A percentile compares a stretch with the other conserved stretches of the same genome.
Evolutionary conservation across 129 eudicot species (phyloP).

Genomic region (Flaveria bidentis): DNA sequence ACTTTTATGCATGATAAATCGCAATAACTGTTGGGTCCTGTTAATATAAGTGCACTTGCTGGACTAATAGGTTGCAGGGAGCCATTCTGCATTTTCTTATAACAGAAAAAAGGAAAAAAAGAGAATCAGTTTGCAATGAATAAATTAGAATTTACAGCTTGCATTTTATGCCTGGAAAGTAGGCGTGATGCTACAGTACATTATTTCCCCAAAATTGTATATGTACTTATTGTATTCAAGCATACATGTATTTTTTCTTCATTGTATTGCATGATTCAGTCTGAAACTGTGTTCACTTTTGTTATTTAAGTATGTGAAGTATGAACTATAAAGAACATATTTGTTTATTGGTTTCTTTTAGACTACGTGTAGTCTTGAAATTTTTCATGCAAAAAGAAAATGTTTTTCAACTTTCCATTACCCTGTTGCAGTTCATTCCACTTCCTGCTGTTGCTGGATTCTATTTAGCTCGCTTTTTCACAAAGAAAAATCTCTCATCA

Average conservation of each 20-base stretch:
- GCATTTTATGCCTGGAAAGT: background rate
- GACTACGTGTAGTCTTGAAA: background rate
- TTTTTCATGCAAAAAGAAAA: background rate
- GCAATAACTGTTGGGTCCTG: background rate
- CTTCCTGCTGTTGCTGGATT: conserved; percentile 90
- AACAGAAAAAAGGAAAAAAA: background rate
- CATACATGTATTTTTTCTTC: background rate
- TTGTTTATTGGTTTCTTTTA: conserved; percentile 9
- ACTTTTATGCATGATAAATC: background rate
- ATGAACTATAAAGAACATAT: background rate
- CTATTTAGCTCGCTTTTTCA: conserved; percentile 90
- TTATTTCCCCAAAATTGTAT: background rate
- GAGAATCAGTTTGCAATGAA: background rate
- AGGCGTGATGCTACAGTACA: background rate
- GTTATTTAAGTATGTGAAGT: background rate
- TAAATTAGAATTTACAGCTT: background rate
- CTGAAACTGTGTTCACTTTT: conserved; percentile 15
- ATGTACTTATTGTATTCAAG: background rate
- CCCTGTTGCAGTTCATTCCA: conserved; percentile 76
- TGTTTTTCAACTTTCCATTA: conserved; percentile 1
- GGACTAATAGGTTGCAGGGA: background rate
- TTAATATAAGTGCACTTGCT: background rate
- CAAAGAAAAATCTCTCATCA: conserved; percentile 79
- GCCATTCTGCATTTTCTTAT: background rate
- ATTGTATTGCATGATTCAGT: background rate